These are phyloP conservation scores for Pleurotus sapidus DNA, from an alignment of 768 basidiomycete species.

Conservation along the genomic window DNA sequence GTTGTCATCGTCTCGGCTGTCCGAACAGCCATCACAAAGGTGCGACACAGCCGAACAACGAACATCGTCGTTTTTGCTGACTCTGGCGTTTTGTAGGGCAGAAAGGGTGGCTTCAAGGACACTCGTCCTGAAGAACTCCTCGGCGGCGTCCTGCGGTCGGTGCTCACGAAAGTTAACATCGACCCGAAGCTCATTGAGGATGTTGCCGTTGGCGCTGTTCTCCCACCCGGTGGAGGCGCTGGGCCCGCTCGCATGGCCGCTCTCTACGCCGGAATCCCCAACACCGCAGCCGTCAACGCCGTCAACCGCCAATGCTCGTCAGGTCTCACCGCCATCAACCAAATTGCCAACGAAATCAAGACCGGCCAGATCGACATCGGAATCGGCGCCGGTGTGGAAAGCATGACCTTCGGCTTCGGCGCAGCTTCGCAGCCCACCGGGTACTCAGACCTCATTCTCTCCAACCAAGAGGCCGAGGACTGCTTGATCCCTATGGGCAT, in stretches of 20 bases:
- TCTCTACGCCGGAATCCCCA: conserved; percentile 81
- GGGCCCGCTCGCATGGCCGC: conserved; percentile 82
- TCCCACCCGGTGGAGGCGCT: conserved; percentile 85
- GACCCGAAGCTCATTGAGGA: conserved; percentile 85
- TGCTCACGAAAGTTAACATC: conserved; percentile 62
- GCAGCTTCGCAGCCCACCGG: conserved; percentile 49
- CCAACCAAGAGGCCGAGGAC: conserved; percentile 70
- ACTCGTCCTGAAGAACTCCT: conserved; percentile 82
- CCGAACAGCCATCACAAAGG: conserved; percentile 92
- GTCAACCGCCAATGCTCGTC: conserved; percentile 91
- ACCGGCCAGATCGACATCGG: conserved; percentile 86
- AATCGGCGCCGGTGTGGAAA: conserved; percentile 90
- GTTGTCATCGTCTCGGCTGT: conserved; percentile 89
- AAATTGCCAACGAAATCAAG: conserved; percentile 78
- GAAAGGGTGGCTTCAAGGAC: conserved; percentile 91
- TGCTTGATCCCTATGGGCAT: conserved; percentile 89
- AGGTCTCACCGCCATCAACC: conserved; percentile 78
- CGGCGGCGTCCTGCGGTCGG: conserved; percentile 71
- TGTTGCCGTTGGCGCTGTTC: conserved; percentile 83
- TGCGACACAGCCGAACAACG: conserved; percentile 23
- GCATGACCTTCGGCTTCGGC: conserved; percentile 82
- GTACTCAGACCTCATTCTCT: conserved; percentile 64
- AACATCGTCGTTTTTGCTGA: neutral
- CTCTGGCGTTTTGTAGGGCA: conserved; percentile 42
- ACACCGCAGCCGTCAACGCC: conserved; percentile 71